phyloP scores from a whole-genome alignment of 2,329 filamentous ascomycete genomes.

The Epichloe glyceriae region DNA sequence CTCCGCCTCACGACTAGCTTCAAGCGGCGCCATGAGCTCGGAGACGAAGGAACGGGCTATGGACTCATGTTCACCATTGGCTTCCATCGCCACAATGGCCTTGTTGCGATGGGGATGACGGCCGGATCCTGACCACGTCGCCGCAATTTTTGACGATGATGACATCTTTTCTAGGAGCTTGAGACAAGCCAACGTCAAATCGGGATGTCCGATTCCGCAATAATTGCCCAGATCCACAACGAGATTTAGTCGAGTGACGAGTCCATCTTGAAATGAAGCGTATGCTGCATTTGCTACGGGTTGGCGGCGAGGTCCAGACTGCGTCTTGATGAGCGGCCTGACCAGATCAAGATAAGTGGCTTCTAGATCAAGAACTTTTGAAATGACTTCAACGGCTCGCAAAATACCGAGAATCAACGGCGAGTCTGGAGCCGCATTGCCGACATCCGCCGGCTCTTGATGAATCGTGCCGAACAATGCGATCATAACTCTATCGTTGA shows the following conservation, averaged over 20 bases:
- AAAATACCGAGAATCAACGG: conserved; percentile 69
- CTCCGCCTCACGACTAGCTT: conserved; percentile 56
- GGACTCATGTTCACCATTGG: conserved; percentile 65
- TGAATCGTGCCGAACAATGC: conserved; percentile 68
- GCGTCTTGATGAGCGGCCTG: conserved; percentile 59
- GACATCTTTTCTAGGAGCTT: conserved; percentile 77
- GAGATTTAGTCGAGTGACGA: conserved; percentile 66
- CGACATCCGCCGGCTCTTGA: conserved; percentile 60
- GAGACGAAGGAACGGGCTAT: conserved; percentile 61
- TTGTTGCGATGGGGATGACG: conserved; percentile 61
- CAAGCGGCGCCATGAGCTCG: conserved; percentile 55
- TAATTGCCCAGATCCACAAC: conserved; percentile 77
- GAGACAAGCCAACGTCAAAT: conserved; percentile 68
- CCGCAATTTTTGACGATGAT: conserved; percentile 67
- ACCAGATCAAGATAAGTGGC: conserved; percentile 86
- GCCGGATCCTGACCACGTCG: conserved; percentile 49
- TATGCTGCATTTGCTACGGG: conserved; percentile 58
- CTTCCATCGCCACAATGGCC: conserved; percentile 77
- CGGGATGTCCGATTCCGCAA: conserved; percentile 70
- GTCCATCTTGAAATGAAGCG: conserved; percentile 82
- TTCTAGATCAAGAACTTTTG: conserved; percentile 72
- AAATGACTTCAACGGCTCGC: conserved; percentile 71
- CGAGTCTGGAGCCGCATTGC: conserved; percentile 61
- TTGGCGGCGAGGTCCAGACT: conserved; percentile 43
- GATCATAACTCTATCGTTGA: conserved; percentile 77